These are phyloP conservation scores for Russula emetica DNA, from an alignment of 768 basidiomycete species.

Conservation along the genomic window DNA sequence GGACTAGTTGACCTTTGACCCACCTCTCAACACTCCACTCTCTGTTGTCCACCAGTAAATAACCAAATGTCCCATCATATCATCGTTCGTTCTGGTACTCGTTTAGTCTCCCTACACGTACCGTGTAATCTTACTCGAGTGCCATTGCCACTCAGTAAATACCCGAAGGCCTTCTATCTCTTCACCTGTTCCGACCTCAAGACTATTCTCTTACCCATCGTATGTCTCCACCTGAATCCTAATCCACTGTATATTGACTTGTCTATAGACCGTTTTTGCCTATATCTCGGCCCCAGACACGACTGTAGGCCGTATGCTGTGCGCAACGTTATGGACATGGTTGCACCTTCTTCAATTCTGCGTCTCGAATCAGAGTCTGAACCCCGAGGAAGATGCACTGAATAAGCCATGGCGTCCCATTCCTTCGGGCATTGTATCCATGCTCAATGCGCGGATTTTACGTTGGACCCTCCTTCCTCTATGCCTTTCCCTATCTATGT, in stretches of 20 bases:
- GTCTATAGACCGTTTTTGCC: conserved; percentile 19
- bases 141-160: conserved; percentile 2
- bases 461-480: conserved; percentile 30
- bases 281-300: conserved; percentile 10
- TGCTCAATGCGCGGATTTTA: conserved; percentile 19
- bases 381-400: conserved; percentile 30
- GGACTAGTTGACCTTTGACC: no score
- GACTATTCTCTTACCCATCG: conserved; percentile 19
- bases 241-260: background rate
- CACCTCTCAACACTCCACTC: background rate
- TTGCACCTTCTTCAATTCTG: conserved; percentile 34
- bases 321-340: conserved; percentile 30
- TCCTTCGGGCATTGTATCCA: conserved; percentile 29
- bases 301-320: background rate
- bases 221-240: background rate
- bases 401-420: conserved; percentile 33
- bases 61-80: background rate
- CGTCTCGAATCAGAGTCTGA: conserved; percentile 31
- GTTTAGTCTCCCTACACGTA: background rate
- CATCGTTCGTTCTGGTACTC: background rate
- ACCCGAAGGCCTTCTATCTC: conserved; percentile 14
- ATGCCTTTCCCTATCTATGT: conserved; percentile 25
- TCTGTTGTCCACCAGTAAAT: background rate
- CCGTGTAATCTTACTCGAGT: background rate
- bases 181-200: conserved; percentile 21